Evolutionary conservation across 306 rosid genomes (phyloP), one percentile per base, ranked within the genome.

Genomic region (Pterocarpus macrocarpus): DNA sequence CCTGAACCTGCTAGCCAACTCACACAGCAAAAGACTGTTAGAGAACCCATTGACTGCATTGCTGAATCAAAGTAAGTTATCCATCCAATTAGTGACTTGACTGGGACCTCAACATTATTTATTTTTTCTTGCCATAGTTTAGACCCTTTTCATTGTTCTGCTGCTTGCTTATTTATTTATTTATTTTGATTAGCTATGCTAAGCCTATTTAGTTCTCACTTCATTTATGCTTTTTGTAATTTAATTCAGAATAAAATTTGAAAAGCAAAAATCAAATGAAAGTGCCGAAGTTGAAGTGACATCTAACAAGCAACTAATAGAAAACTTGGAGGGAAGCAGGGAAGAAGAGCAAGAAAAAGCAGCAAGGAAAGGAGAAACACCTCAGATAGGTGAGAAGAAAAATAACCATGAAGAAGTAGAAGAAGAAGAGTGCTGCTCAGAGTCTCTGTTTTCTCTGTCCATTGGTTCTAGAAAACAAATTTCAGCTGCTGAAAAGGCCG

Each of bases 361-460:
- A 39, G 44, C 17, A 33, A 64, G 11, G 16, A 62, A 79, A 71
- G 88, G 71, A 65, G 87, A 76, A 55, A 35, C 44, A 73, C 38
- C 61, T 32, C 45, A 47, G 13, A 52, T 5, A 16, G 53, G 10
- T 30, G 79, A 70, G 22, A 73, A 62, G 52, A 62, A 44, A 64
- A 30, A 59, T 12, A 71, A 45, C 17, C 11, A 69, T n/a, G 76
- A 55, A 62, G 13, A 65, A 50, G 75, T 15, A 16, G 61, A 17
- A 55, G 58, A 64, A 8, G 58, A 75, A 34, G 90, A 87, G 33
- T 79, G 78, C 52, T 79, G 78, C 52, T 87, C 90, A 5, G 90
- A 79, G 57, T 87, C 90, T 10, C 58, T 87, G 22, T 86, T 88
- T 66, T 88, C 91, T 61, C 75, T 88, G 17, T 83, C 88, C 55